Conservation (phyloP, 2,329 filamentous ascomycete genomes). For the Stemphylium lycopersici region DNA sequence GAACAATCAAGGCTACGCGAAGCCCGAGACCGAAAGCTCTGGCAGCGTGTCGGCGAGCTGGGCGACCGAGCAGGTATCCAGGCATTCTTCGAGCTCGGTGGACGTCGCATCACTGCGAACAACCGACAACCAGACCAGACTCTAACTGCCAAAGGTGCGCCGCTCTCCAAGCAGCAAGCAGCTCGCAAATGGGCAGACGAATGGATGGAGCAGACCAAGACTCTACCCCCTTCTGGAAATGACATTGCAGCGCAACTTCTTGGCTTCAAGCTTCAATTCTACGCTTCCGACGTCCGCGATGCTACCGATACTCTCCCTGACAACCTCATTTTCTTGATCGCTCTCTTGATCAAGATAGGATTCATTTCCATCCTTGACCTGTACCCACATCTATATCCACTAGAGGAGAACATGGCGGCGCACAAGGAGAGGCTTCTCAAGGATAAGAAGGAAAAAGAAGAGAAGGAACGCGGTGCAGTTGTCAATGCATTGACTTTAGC, state of each 20-base stretch:
- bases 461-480: conserved; percentile 67
- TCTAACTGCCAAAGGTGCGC: conserved; percentile 23
- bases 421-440: conserved; percentile 73
- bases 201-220: conserved; percentile 83
- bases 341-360: conserved; percentile 93
- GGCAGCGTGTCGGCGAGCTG: conserved; percentile 75
- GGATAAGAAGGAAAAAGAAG: conserved; percentile 71
- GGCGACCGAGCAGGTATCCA: conserved; percentile 64
- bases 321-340: conserved; percentile 90
- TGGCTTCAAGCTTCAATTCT: conserved; percentile 96
- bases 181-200: conserved; percentile 51
- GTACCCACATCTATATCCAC: conserved; percentile 88
- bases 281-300: conserved; percentile 79
- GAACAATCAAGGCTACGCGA: conserved; percentile 63
- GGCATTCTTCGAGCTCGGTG: conserved; percentile 89
- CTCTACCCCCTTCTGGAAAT: conserved; percentile 83
- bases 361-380: conserved; percentile 92
- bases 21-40: conserved; percentile 76
- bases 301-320: conserved; percentile 80
- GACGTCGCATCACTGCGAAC: conserved; percentile 63
- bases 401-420: conserved; percentile 80
- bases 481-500: conserved; percentile 88
- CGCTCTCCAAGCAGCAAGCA: conserved; percentile 51
- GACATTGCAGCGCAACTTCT: conserved; percentile 91
- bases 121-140: conserved; percentile 41